phyloP scores from a whole-genome alignment of 306 rosid genomes.

The Myrica gale region DNA sequence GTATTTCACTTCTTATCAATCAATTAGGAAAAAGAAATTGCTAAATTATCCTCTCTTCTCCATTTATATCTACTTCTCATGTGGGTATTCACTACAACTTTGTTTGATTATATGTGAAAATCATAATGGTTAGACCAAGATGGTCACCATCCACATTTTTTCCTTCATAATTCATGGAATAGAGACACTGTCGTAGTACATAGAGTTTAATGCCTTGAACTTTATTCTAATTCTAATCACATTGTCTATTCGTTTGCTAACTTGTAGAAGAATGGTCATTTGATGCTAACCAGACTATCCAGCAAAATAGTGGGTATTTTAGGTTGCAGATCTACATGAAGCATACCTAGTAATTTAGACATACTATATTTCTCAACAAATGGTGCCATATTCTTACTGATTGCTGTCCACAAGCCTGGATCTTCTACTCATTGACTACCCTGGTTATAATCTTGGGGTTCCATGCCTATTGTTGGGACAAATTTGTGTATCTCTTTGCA shows the following conservation, averaged over 20 bases:
- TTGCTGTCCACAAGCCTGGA: background rate
- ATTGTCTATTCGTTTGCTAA: background rate
- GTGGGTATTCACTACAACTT: too few relatives aligned
- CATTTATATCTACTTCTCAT: too few relatives aligned
- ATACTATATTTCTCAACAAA: background rate
- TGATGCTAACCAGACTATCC: background rate
- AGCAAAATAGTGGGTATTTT: background rate
- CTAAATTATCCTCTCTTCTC: background rate
- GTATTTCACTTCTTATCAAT: background rate
- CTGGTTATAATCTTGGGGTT: background rate
- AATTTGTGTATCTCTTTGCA: background rate
- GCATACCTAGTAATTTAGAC: background rate
- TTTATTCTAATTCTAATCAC: background rate
- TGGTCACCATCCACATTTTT: background rate
- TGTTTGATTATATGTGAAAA: too few relatives aligned
- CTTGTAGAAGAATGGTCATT: background rate
- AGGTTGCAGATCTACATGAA: background rate
- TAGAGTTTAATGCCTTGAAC: too few relatives aligned
- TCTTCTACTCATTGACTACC: conserved; percentile 1
- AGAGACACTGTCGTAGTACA: too few relatives aligned
- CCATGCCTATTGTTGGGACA: background rate
- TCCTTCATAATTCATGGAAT: background rate
- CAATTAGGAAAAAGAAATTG: background rate
- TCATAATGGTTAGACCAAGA: too few relatives aligned
- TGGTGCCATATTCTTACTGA: background rate